Evolutionary conservation across 1,139 yeast genomes (phyloP).

Genomic region (Zhuliangozyma blackwelliae): DNA sequence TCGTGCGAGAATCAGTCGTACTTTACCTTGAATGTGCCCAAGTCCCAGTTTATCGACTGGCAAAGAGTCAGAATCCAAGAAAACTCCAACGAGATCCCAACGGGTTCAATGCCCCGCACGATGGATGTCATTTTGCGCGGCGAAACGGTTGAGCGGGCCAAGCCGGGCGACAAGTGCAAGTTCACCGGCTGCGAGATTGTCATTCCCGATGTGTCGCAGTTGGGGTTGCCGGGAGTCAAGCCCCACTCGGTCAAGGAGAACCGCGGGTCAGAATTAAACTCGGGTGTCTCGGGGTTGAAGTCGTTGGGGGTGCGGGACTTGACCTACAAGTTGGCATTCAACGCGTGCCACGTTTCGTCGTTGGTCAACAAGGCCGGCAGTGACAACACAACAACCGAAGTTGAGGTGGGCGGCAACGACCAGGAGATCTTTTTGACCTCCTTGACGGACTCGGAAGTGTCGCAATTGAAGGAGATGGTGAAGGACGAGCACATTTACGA

Average conservation of each 20-base stretch:
- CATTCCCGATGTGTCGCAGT: conserved; percentile 89
- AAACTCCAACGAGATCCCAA: conserved; percentile 91
- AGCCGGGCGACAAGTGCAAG: conserved; percentile 95
- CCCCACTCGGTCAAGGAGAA: conserved; percentile 77
- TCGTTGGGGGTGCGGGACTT: conserved; percentile 91
- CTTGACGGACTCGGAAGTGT: conserved; percentile 76
- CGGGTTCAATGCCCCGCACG: conserved; percentile 99
- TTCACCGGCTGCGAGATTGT: conserved; percentile 96
- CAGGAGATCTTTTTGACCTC: conserved; percentile 80
- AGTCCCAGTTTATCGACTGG: conserved; percentile 94
- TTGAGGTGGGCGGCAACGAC: conserved; percentile 44
- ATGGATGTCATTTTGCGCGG: conserved; percentile 91
- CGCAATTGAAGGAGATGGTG: conserved; percentile 86
- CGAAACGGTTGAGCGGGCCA: conserved; percentile 92
- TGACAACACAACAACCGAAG: conserved; percentile 25
- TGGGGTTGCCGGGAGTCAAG: conserved; percentile 95
- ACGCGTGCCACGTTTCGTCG: conserved; percentile 82
- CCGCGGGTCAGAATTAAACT: conserved; percentile 63
- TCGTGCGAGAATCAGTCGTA: conserved; percentile 82
- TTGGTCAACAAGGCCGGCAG: conserved; percentile 44
- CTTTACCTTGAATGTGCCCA: conserved; percentile 80
- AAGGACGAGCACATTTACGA: conserved; percentile 83
- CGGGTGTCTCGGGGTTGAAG: conserved; percentile 83
- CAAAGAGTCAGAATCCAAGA: conserved; percentile 95
- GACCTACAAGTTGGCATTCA: conserved; percentile 86